phyloP scores from a whole-genome alignment of 768 basidiomycete species.

The Tylopilus rubrobrunneus region DNA sequence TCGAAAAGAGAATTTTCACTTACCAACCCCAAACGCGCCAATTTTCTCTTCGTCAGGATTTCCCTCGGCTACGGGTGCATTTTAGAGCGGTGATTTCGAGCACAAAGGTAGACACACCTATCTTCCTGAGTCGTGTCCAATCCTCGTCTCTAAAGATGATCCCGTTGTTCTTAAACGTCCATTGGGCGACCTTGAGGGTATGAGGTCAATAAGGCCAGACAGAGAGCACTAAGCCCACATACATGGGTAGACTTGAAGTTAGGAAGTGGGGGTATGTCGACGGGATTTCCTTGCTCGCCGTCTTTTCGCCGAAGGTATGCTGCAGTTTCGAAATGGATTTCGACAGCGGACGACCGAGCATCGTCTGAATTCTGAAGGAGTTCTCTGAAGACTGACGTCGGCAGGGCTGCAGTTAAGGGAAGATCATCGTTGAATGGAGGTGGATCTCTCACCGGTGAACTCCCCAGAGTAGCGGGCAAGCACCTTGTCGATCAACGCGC shows the following conservation, averaged over 20 bases:
- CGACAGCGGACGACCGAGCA: not conserved
- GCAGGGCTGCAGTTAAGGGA: not conserved
- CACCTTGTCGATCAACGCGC: not conserved
- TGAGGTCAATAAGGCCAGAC: not conserved
- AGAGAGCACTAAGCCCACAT: not conserved
- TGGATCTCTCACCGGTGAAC: not conserved
- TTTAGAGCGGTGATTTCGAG: not conserved
- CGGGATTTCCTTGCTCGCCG: not conserved
- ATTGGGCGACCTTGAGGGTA: not conserved
- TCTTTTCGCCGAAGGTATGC: constrained; percentile 34
- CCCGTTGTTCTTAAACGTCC: not conserved
- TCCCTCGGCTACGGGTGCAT: not conserved
- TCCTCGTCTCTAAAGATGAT: constrained; percentile 30
- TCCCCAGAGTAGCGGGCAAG: not conserved
- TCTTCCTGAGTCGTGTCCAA: constrained; percentile 1
- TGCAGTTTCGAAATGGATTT: constrained; percentile 49
- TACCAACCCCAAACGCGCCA: not conserved
- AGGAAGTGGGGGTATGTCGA: constrained; percentile 37
- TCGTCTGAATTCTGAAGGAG: not conserved
- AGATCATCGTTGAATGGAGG: not conserved
- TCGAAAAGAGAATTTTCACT: not conserved
- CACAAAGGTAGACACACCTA: not conserved
- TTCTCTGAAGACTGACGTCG: not conserved
- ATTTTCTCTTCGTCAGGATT: not conserved
- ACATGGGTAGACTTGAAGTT: constrained; percentile 58